Percentiles rank a stretch among this genome's conserved stretches.
Conservation (phyloP, 2,329 filamentous ascomycete species). For the Berkeleyomyces basicola region DNA sequence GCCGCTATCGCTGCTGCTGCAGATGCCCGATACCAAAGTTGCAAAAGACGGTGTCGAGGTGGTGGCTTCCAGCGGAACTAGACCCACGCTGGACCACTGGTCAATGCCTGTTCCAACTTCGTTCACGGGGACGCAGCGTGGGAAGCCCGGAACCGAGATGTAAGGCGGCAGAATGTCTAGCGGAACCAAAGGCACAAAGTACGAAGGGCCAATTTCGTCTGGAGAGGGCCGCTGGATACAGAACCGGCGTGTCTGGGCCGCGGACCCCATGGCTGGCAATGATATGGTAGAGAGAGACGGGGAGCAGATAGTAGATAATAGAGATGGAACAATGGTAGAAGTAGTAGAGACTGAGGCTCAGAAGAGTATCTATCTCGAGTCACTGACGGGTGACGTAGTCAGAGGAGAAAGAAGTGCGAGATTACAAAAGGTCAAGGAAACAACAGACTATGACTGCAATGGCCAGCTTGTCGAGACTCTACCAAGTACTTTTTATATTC, state of each 20-base stretch:
- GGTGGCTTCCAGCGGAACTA: not conserved
- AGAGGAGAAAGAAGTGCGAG: not conserved
- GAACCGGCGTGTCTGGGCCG: conserved; percentile 14
- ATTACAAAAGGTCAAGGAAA: not conserved
- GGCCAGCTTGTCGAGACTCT: not conserved
- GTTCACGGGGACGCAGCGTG: conserved; percentile 24
- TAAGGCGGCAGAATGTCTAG: conserved; percentile 34
- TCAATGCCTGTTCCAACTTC: conserved; percentile 18
- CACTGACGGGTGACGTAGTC: not conserved
- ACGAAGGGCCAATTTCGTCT: conserved; percentile 15
- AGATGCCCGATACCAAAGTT: not conserved
- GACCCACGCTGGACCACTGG: not conserved
- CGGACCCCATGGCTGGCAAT: not conserved
- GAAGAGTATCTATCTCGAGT: not conserved
- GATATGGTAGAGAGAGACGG: not conserved
- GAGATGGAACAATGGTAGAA: not conserved
- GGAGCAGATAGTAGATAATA: not conserved
- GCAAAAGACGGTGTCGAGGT: not conserved
- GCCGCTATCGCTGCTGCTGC: not conserved
- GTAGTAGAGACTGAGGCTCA: not conserved
- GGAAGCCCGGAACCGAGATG: conserved; percentile 27
- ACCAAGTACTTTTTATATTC: not conserved
- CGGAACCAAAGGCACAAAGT: conserved; percentile 36
- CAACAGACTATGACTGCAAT: not conserved
- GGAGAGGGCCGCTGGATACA: conserved; percentile 29